These are phyloP conservation scores for Limonium bicolor DNA, from an alignment of 148 eudicot species.

Conservation along the genomic window DNA sequence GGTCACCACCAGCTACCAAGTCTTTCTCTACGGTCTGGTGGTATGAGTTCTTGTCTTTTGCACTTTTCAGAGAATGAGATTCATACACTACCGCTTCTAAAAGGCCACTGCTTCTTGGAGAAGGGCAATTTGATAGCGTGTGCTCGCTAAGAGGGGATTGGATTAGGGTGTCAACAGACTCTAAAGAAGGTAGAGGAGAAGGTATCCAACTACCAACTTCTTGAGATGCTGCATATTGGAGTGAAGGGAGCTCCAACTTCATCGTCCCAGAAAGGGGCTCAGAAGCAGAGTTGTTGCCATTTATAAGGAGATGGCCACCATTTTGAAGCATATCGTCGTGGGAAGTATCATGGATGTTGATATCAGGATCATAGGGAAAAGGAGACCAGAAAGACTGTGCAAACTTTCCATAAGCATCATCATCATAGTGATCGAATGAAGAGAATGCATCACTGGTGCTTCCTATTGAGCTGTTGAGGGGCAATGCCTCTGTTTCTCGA, in stretches of 20 bases:
- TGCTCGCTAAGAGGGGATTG: slow-evolving; percentile 44
- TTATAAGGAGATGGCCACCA: slow-evolving; percentile 58
- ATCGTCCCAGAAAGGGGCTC: slow-evolving; percentile 45
- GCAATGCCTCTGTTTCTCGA: slow-evolving; percentile 31
- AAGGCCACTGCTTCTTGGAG: slow-evolving; percentile 43
- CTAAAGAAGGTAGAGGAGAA: slow-evolving; percentile 49
- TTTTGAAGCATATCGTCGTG: slow-evolving; percentile 20
- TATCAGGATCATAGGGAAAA: slow-evolving; percentile 22
- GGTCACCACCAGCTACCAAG: slow-evolving; percentile 15
- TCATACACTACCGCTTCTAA: slow-evolving; percentile 62
- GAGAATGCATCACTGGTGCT: slow-evolving; percentile 14
- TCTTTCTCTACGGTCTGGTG: slow-evolving; percentile 15
- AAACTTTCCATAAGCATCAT: slow-evolving; percentile 14
- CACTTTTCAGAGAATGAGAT: slow-evolving; percentile 26
- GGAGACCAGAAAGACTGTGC: slow-evolving; percentile 23
- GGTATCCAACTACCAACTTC: slow-evolving; percentile 32
- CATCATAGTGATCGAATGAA: slow-evolving; percentile 19
- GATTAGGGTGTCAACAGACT: slow-evolving; percentile 44
- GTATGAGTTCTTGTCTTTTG: slow-evolving; percentile 16
- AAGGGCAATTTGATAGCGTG: slow-evolving; percentile 35
- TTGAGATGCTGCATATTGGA: slow-evolving; percentile 53
- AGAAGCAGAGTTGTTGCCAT: slow-evolving; percentile 62
- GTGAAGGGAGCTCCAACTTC: slow-evolving; percentile 98
- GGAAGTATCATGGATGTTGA: slow-evolving; percentile 14
- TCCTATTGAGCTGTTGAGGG: slow-evolving; percentile 11